Percentiles rank a stretch among this genome's conserved stretches.
phyloP scores from a whole-genome alignment of 768 basidiomycete genomes.

The Boletellus ananas region DNA sequence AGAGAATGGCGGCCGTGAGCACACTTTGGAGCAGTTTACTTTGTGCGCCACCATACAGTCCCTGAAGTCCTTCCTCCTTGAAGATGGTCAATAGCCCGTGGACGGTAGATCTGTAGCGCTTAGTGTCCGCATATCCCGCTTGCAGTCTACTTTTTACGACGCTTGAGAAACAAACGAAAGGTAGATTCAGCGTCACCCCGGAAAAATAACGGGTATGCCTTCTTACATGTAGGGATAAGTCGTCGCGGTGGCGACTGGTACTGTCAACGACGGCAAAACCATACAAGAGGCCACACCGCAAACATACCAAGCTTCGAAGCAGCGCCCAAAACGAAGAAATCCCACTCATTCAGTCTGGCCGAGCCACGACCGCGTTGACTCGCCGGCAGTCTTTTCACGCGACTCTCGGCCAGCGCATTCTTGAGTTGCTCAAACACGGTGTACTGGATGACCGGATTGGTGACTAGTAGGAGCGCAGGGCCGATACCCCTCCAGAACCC shows the following conservation, averaged over 20 bases:
- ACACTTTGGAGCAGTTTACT: constrained; percentile 92
- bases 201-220: not conserved
- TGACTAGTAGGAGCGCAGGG: constrained; percentile 88
- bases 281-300: not conserved
- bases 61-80: constrained; percentile 72
- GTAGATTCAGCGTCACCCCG: not conserved
- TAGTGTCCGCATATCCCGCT: constrained; percentile 63
- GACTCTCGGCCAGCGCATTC: constrained; percentile 67
- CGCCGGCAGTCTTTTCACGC: constrained; percentile 51
- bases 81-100: constrained; percentile 78
- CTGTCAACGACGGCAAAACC: not conserved
- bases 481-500: constrained; percentile 93
- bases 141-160: constrained; percentile 80
- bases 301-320: constrained; percentile 78
- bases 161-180: constrained; percentile 19
- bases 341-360: constrained; percentile 70
- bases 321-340: constrained; percentile 94
- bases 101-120: constrained; percentile 70
- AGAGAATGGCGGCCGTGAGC: constrained; percentile 90
- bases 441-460: constrained; percentile 94
- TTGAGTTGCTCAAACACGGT: constrained; percentile 94
- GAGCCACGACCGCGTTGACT: constrained; percentile 41
- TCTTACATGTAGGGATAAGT: constrained; percentile 77
- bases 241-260: constrained; percentile 45
- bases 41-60: constrained; percentile 81